Conservation (phyloP, 176 grass and related monocot genomes). For the Oryza glaberrima region DNA sequence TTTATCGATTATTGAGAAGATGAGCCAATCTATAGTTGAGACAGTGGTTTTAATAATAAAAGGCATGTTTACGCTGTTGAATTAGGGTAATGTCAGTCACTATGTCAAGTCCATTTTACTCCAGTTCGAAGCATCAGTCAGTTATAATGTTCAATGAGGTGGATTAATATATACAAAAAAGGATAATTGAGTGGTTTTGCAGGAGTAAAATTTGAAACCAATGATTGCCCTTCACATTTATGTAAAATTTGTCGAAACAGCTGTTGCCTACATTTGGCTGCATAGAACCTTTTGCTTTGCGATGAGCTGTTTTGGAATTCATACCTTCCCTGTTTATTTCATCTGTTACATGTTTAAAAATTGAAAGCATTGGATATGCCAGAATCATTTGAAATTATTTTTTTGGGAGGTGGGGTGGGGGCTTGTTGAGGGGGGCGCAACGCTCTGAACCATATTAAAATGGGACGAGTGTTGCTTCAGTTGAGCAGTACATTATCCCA, state of each 20-base stretch:
- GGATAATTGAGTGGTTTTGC: no score
- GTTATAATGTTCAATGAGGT: constrained; percentile 12
- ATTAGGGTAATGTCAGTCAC: not conserved
- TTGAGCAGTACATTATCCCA: not conserved
- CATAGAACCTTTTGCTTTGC: no score
- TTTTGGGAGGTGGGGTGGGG: no score
- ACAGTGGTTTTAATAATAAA: not conserved
- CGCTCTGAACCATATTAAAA: not conserved
- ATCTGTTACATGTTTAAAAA: not conserved
- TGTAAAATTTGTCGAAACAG: not conserved
- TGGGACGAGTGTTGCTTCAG: not conserved
- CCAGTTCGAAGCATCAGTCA: not conserved
- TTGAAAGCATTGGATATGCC: not conserved
- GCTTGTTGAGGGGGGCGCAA: no score
- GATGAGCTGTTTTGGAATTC: not conserved
- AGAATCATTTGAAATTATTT: not conserved
- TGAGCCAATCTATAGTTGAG: not conserved
- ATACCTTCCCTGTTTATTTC: not conserved
- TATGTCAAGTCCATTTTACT: not conserved
- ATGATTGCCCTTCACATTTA: not conserved
- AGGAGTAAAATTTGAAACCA: not conserved
- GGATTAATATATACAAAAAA: not conserved
- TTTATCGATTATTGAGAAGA: not conserved
- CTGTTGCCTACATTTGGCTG: not conserved
- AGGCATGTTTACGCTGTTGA: not conserved